A percentile compares a stretch with the other conserved stretches of the same genome.
Conservation (phyloP, 345 rosid genomes). For the Hevea brasiliensis region DNA sequence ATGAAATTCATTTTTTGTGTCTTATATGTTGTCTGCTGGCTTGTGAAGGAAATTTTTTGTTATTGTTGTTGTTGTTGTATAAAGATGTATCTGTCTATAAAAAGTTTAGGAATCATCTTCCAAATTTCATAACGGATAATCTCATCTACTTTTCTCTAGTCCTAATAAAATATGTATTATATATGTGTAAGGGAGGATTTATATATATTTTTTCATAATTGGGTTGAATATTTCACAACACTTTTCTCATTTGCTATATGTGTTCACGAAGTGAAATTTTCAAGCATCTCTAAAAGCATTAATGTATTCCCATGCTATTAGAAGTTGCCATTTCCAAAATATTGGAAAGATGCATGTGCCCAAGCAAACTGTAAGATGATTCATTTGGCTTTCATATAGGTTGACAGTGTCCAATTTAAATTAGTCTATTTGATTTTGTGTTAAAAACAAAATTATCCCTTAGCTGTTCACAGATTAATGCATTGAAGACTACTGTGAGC, state of each 20-base stretch:
- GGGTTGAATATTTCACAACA: background rate
- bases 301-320: background rate
- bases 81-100: background rate
- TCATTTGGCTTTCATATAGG: background rate
- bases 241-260: background rate
- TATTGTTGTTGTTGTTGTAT: too few relatives aligned
- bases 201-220: background rate
- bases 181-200: background rate
- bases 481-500: too few relatives aligned
- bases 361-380: background rate
- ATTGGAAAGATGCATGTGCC: background rate
- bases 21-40: conserved; percentile 2
- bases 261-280: background rate
- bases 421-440: too few relatives aligned
- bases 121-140: background rate
- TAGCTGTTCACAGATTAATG: too few relatives aligned
- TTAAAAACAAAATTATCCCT: too few relatives aligned
- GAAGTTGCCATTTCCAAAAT: background rate
- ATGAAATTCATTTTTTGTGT: conserved; percentile 8
- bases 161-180: background rate
- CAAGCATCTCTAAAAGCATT: background rate
- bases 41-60: conserved; percentile 1
- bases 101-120: background rate
- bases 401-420: background rate
- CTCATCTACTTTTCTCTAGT: background rate